phyloP scores from a whole-genome alignment of 768 basidiomycete genomes.

The Boletus patriciae region DNA sequence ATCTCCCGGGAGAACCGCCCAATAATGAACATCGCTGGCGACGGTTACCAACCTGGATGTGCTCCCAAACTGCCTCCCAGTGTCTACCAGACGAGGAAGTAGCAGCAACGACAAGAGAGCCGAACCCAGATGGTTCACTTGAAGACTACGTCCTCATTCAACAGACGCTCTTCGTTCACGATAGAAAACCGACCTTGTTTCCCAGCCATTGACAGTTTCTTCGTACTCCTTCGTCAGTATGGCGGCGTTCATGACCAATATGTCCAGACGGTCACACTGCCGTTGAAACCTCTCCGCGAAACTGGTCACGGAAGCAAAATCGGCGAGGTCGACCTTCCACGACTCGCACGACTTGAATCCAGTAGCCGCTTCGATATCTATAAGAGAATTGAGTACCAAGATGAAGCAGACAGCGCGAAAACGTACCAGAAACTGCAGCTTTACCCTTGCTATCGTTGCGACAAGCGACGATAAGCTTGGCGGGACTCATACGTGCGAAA shows the following conservation, averaged over 20 bases:
- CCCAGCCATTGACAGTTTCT: conserved; percentile 46
- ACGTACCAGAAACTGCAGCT: conserved; percentile 23
- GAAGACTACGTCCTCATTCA: conserved; percentile 24
- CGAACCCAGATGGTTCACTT: conserved; percentile 38
- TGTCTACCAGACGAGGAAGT: too few relatives aligned
- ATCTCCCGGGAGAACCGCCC: too few relatives aligned
- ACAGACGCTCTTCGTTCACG: too few relatives aligned
- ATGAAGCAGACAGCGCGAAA: not conserved
- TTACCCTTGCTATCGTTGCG: conserved; percentile 28
- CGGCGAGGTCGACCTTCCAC: conserved; percentile 10
- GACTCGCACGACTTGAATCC: conserved; percentile 25
- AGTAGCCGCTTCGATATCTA: conserved; percentile 26
- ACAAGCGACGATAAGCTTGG: conserved; percentile 29
- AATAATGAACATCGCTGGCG: too few relatives aligned
- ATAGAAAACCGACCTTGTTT: conserved; percentile 33
- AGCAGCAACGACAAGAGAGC: conserved; percentile 34
- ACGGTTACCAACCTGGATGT: too few relatives aligned
- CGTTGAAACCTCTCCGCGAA: conserved; percentile 10
- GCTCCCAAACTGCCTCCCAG: too few relatives aligned
- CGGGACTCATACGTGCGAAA: conserved; percentile 32
- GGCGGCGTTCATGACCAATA: conserved; percentile 48
- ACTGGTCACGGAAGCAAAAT: conserved; percentile 15
- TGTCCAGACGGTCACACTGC: conserved; percentile 17
- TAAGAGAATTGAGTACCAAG: not conserved
- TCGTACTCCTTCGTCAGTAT: conserved; percentile 14